Percentiles rank a stretch among this genome's conserved stretches.
Conservation (phyloP, 2,329 filamentous ascomycete species). For the Sclerotinia sclerotiorum region DNA sequence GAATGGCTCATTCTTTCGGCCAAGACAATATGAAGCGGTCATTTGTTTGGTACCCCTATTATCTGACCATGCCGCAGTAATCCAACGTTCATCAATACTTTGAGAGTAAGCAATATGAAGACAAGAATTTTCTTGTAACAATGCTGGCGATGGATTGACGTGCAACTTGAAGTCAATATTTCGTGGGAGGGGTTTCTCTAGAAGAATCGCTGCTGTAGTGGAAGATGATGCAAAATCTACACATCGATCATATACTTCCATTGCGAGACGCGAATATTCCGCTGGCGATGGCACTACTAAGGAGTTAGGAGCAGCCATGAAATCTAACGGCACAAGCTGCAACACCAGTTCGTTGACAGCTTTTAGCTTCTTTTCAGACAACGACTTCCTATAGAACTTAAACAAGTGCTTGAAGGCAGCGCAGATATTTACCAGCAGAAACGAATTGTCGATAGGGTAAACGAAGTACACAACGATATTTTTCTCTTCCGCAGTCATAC, state of each 20-base stretch:
- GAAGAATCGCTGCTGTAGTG: conserved; percentile 68
- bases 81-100: conserved; percentile 74
- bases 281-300: conserved; percentile 61
- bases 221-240: conserved; percentile 55
- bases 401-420: conserved; percentile 72
- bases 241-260: conserved; percentile 78
- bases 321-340: conserved; percentile 69
- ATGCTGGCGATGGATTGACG: conserved; percentile 65
- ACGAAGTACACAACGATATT: conserved; percentile 77
- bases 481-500: conserved; percentile 42
- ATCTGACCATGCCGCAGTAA: conserved; percentile 79
- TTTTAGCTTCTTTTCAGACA: conserved; percentile 50
- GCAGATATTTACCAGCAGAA: conserved; percentile 68
- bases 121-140: conserved; percentile 75
- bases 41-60: conserved; percentile 72
- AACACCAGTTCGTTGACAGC: conserved; percentile 67
- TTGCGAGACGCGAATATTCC: conserved; percentile 62
- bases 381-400: conserved; percentile 57
- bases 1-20: conserved; percentile 54
- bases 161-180: conserved; percentile 74
- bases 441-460: conserved; percentile 63
- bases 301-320: conserved; percentile 63
- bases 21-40: conserved; percentile 70
- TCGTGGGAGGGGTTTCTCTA: conserved; percentile 69
- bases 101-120: conserved; percentile 78